Percentiles rank a stretch among this genome's conserved stretches.
These are phyloP conservation scores for Rehmannia glutinosa DNA, from an alignment of 257 asterid species.

Conservation along the genomic window DNA sequence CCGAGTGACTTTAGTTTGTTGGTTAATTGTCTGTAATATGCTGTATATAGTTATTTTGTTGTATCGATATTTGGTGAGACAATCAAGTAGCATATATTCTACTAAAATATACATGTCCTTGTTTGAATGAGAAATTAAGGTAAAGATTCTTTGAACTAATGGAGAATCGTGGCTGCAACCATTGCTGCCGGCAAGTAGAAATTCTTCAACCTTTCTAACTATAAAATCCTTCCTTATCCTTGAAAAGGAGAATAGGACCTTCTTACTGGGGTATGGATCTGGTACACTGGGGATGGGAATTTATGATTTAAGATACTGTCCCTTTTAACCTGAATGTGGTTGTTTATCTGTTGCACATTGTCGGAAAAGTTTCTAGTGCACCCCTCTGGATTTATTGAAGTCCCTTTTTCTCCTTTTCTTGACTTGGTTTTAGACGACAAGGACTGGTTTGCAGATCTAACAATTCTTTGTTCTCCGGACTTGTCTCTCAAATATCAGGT, in stretches of 20 bases:
- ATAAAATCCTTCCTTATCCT: background rate
- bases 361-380: conserved; percentile 2
- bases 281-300: background rate
- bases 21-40: background rate
- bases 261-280: conserved; percentile 3
- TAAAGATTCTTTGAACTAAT: background rate
- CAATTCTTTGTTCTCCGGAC: conserved; percentile 2
- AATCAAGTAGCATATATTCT: background rate
- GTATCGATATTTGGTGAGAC: background rate
- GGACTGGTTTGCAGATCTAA: background rate
- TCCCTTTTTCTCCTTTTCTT: background rate
- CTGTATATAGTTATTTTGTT: background rate
- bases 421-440: background rate
- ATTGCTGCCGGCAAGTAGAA: conserved; percentile 11
- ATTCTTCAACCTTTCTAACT: background rate
- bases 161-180: background rate
- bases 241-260: background rate
- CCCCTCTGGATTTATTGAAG: no score
- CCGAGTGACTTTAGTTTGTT: background rate
- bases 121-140: background rate
- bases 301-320: background rate
- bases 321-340: background rate
- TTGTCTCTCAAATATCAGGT: conserved; percentile 55
- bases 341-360: background rate
- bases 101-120: background rate